These are phyloP conservation scores for Diaporthe sp. DNA, from an alignment of 2,329 filamentous ascomycete genomes.

Conservation along the genomic window DNA sequence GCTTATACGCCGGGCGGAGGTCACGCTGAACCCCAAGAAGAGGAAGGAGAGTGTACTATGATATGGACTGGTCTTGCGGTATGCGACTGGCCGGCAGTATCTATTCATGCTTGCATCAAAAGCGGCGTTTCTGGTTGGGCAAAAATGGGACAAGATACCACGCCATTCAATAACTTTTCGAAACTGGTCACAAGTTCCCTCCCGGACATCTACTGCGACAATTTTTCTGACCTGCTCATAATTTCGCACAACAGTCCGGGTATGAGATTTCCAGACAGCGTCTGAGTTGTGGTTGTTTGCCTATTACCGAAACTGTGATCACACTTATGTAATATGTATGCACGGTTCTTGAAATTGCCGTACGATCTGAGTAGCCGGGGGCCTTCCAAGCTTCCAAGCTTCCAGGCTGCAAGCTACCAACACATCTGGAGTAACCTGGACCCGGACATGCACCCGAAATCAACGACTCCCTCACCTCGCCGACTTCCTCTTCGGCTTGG, in stretches of 20 bases:
- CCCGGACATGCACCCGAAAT: not conserved
- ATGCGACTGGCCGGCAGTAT: not conserved
- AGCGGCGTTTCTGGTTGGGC: conserved; percentile 13
- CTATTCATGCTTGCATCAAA: not conserved
- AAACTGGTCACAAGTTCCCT: not conserved
- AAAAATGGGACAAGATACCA: conserved; percentile 31
- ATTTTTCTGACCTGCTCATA: not conserved
- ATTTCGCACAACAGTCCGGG: not conserved
- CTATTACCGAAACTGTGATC: conserved; percentile 2
- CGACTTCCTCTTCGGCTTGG: conserved; percentile 47
- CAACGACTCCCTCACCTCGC: conserved; percentile 18
- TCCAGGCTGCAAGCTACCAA: conserved; percentile 8
- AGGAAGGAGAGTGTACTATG: conserved; percentile 35
- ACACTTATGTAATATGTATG: conserved; percentile 25
- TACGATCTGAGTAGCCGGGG: not conserved
- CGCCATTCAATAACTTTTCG: conserved; percentile 19
- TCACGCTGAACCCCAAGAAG: conserved; percentile 42
- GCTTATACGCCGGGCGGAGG: conserved; percentile 77
- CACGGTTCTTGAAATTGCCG: not conserved
- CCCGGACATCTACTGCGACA: not conserved
- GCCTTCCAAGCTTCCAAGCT: conserved; percentile 16
- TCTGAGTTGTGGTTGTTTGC: not conserved
- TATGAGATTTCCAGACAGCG: no score
- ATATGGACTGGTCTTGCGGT: not conserved
- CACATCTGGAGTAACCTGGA: not conserved